A percentile compares a stretch with the other conserved stretches of the same genome.
Evolutionary conservation across 305 asterid species (phyloP).

Genomic region (Rubia peregrina): DNA sequence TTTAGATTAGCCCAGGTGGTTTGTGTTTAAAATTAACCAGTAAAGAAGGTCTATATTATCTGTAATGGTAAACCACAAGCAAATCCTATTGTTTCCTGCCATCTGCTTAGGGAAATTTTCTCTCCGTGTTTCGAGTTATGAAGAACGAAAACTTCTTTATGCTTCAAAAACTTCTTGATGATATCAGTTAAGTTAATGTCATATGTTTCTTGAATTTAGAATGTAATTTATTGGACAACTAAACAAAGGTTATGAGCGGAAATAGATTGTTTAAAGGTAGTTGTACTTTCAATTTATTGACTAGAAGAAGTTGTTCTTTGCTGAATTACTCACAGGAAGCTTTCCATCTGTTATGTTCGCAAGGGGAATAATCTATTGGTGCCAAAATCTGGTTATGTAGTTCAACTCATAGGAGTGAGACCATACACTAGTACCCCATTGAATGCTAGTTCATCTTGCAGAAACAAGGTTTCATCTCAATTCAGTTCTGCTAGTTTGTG

Average conservation of each 20-base stretch:
- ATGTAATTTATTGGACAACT: neutral
- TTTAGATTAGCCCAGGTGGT: neutral
- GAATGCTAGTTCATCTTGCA: slow-evolving; percentile 17
- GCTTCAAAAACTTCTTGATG: neutral
- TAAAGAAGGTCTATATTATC: neutral
- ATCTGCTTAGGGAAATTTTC: neutral
- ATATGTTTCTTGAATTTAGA: neutral
- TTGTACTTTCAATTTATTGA: neutral
- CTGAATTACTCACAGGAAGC: slow-evolving; percentile 47
- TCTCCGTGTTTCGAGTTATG: no score
- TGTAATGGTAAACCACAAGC: no score
- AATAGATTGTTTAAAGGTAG: neutral
- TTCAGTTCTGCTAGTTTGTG: slow-evolving; percentile 28
- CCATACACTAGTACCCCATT: slow-evolving; percentile 17
- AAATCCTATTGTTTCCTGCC: neutral
- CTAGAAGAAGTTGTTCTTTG: neutral
- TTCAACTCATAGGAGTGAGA: slow-evolving; percentile 20
- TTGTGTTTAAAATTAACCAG: neutral
- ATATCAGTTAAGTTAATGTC: neutral
- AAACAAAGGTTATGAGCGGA: no score
- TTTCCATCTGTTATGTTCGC: slow-evolving; percentile 32
- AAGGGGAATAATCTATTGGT: slow-evolving; percentile 17
- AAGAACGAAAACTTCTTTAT: neutral
- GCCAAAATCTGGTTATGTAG: slow-evolving; percentile 25
- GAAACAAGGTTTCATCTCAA: slow-evolving; percentile 28